Evolutionary conservation across 148 eudicot species (phyloP).

Genomic region (Vaccinium darrowii): DNA sequence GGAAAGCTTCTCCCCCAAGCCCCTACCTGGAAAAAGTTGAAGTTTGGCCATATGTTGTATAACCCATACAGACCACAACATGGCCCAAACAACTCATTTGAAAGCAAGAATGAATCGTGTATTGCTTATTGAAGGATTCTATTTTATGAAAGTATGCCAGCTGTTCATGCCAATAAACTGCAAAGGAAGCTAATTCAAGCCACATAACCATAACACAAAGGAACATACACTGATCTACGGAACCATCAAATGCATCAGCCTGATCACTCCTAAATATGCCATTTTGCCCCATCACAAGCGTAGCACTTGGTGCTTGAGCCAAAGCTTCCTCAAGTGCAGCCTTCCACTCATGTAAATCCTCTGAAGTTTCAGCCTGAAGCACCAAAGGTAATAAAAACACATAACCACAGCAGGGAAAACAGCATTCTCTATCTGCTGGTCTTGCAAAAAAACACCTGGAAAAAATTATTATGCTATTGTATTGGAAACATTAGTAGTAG

Average conservation of each 20-base stretch:
- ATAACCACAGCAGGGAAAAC: slow-evolving; percentile 10
- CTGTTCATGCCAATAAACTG: neutral
- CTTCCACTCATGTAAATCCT: slow-evolving; percentile 92
- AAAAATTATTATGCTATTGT: neutral
- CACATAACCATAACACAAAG: neutral
- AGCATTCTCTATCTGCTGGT: neutral
- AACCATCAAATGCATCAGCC: slow-evolving; percentile 47
- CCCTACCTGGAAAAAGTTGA: neutral
- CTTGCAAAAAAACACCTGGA: neutral
- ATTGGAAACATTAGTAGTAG: neutral
- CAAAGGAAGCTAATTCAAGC: slow-evolving; percentile 2
- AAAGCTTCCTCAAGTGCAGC: slow-evolving; percentile 86
- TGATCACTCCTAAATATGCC: slow-evolving; percentile 55
- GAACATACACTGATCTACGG: slow-evolving; percentile 21
- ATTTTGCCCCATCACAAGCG: slow-evolving; percentile 57
- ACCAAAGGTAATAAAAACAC: slow-evolving; percentile 17
- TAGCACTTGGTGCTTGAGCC: slow-evolving; percentile 76
- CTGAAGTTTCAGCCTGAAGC: slow-evolving; percentile 81
- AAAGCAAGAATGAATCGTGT: neutral
- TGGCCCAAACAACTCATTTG: neutral
- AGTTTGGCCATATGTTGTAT: neutral
- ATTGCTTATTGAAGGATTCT: neutral
- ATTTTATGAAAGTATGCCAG: neutral
- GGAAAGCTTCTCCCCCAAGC: neutral
- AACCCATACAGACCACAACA: slow-evolving; percentile 1